Percentiles rank a stretch among this genome's conserved stretches.
These are phyloP conservation scores for Globisporangium heterothallicum DNA, from an alignment of 352 stramenopile genomes.

Conservation along the genomic window DNA sequence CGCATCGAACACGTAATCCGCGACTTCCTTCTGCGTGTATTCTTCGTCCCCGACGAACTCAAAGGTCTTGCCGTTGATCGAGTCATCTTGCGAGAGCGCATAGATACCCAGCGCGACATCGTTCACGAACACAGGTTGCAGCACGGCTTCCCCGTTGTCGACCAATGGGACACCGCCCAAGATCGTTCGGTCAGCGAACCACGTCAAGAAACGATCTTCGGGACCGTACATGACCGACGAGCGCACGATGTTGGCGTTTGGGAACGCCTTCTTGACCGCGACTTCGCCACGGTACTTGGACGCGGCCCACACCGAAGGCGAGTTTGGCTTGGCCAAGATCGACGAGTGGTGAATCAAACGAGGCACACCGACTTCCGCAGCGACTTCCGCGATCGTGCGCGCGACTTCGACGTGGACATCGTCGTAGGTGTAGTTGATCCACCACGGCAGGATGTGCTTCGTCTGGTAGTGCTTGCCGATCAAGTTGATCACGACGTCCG, in stretches of 20 bases:
- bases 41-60: slow-evolving; percentile 95
- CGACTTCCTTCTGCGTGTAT: slow-evolving; percentile 96
- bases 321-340: slow-evolving; percentile 78
- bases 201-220: slow-evolving; percentile 95
- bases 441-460: slow-evolving; percentile 90
- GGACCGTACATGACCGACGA: slow-evolving; percentile 93
- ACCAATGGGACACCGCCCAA: slow-evolving; percentile 87
- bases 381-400: slow-evolving; percentile 75
- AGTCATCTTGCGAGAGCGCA: slow-evolving; percentile 68
- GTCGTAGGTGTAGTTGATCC: slow-evolving; percentile 94
- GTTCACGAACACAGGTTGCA: slow-evolving; percentile 91
- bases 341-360: slow-evolving; percentile 83
- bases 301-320: slow-evolving; percentile 70
- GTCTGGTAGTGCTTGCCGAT: slow-evolving; percentile 98
- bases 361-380: slow-evolving; percentile 68
- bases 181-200: slow-evolving; percentile 70
- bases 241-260: slow-evolving; percentile 94
- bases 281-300: slow-evolving; percentile 86
- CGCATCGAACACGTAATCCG: slow-evolving; percentile 93
- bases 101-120: slow-evolving; percentile 81
- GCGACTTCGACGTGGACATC: slow-evolving; percentile 94
- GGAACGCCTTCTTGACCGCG: slow-evolving; percentile 90
- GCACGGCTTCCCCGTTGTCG: slow-evolving; percentile 89
- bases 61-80: slow-evolving; percentile 91
- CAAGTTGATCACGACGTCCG: slow-evolving; percentile 96